These are phyloP conservation scores for Elaeagnus macrophylla DNA, from an alignment of 306 rosid species.

Conservation along the genomic window DNA sequence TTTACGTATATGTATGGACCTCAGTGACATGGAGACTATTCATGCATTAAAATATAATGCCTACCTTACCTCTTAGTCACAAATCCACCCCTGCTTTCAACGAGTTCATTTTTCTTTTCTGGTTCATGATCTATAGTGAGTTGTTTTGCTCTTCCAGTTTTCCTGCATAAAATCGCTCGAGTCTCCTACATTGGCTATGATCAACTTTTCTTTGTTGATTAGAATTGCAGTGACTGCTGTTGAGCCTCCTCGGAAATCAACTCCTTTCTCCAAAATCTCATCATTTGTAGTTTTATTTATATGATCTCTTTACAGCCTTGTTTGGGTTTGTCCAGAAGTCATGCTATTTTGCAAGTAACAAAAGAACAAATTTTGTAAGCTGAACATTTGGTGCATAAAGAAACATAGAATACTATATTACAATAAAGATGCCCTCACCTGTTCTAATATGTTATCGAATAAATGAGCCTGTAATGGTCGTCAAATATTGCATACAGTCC, in stretches of 20 bases:
- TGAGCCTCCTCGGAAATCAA: slow-evolving; percentile 43
- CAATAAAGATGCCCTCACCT: slow-evolving; percentile 15
- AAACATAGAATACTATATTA: too few relatives aligned
- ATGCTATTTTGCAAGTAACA: slow-evolving; percentile 14
- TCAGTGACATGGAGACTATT: too few relatives aligned
- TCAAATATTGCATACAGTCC: slow-evolving; percentile 56
- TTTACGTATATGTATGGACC: background rate
- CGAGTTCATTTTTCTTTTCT: slow-evolving; percentile 36
- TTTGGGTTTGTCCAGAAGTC: slow-evolving; percentile 53
- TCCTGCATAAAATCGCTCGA: slow-evolving; percentile 42
- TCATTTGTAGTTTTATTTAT: slow-evolving; percentile 30
- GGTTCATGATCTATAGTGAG: slow-evolving; percentile 52
- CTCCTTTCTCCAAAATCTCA: slow-evolving; percentile 36
- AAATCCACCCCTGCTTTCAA: slow-evolving; percentile 56
- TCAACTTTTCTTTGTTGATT: slow-evolving; percentile 36
- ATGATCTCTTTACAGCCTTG: slow-evolving; percentile 41
- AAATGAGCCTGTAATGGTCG: slow-evolving; percentile 56
- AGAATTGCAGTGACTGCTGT: slow-evolving; percentile 57
- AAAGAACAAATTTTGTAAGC: too few relatives aligned
- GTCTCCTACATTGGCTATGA: slow-evolving; percentile 49
- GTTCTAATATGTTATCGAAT: slow-evolving; percentile 35
- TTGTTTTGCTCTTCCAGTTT: slow-evolving; percentile 25
- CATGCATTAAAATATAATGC: too few relatives aligned
- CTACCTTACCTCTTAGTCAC: slow-evolving; percentile 37
- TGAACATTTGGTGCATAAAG: too few relatives aligned